Percentiles rank a stretch among this genome's conserved stretches.
Conservation (phyloP, 441 rosid genomes). For the Arabidopsis hybrid region DNA sequence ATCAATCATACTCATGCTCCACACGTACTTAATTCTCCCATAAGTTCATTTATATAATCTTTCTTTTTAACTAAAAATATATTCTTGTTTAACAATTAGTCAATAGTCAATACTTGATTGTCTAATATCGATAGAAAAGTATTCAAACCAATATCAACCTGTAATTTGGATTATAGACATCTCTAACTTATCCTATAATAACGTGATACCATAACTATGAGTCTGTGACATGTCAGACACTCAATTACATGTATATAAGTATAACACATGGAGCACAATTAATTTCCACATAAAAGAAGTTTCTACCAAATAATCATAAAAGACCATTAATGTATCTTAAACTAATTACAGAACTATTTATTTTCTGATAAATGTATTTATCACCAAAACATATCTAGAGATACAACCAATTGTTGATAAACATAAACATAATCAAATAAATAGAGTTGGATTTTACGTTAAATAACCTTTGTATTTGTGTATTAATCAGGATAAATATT, state of each 20-base stretch:
- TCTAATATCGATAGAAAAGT: neutral
- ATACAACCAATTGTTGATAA: slow-evolving; percentile 7
- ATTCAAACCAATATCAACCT: slow-evolving; percentile 38
- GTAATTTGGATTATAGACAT: slow-evolving; percentile 24
- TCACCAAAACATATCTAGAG: neutral
- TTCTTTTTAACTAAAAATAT: neutral
- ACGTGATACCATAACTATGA: neutral
- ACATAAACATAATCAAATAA: slow-evolving; percentile 9
- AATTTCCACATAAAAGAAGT: neutral
- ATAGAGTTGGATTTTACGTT: too few relatives aligned
- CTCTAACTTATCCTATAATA: slow-evolving; percentile 8
- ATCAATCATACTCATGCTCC: slow-evolving; percentile 11
- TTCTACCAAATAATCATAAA: neutral
- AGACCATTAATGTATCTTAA: neutral
- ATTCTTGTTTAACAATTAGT: neutral
- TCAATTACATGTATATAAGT: neutral
- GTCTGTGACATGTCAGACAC: slow-evolving; percentile 15
- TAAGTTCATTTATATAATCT: neutral
- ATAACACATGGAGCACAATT: neutral
- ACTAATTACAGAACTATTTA: neutral
- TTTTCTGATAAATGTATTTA: neutral
- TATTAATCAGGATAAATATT: neutral
- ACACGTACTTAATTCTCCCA: neutral
- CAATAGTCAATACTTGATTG: neutral
- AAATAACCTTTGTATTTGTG: neutral